Evolutionary conservation across 768 basidiomycete species (phyloP).

Genomic region (Boletellus emodensis): DNA sequence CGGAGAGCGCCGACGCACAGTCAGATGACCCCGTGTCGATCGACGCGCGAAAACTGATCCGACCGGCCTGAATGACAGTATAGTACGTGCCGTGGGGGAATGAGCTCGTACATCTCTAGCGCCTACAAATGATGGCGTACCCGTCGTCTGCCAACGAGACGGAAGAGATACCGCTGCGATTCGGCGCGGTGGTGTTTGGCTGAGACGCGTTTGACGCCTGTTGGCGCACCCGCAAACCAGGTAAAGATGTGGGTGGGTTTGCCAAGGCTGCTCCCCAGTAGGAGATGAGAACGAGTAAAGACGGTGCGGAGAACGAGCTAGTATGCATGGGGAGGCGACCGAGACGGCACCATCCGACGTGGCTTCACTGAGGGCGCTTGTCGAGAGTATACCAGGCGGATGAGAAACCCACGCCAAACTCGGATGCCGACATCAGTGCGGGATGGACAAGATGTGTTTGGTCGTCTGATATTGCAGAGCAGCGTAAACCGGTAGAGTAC

Average conservation of each 20-base stretch:
- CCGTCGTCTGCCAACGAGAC: constrained; percentile 46
- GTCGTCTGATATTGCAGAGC: constrained; percentile 7
- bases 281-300: constrained; percentile 7
- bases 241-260: not conserved
- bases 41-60: constrained; percentile 61
- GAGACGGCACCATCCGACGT: constrained; percentile 19
- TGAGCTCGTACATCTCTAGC: constrained; percentile 4
- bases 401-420: not conserved
- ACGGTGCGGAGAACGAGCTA: constrained; percentile 9
- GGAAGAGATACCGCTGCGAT: constrained; percentile 38
- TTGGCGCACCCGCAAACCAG: constrained; percentile 13
- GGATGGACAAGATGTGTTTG: not conserved
- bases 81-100: constrained; percentile 59
- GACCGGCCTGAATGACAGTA: constrained; percentile 54
- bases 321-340: constrained; percentile 3
- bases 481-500: constrained; percentile 6
- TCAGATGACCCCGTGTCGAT: constrained; percentile 67
- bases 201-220: constrained; percentile 10
- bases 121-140: constrained; percentile 38
- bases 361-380: not conserved
- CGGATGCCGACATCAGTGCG: no score
- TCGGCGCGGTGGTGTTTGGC: constrained; percentile 21
- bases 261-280: constrained; percentile 9
- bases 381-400: not conserved
- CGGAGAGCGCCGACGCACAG: constrained; percentile 13